Base-by-base conservation (phyloP, 805 yeast species). In the Metschnikowia lachancei region DNA sequence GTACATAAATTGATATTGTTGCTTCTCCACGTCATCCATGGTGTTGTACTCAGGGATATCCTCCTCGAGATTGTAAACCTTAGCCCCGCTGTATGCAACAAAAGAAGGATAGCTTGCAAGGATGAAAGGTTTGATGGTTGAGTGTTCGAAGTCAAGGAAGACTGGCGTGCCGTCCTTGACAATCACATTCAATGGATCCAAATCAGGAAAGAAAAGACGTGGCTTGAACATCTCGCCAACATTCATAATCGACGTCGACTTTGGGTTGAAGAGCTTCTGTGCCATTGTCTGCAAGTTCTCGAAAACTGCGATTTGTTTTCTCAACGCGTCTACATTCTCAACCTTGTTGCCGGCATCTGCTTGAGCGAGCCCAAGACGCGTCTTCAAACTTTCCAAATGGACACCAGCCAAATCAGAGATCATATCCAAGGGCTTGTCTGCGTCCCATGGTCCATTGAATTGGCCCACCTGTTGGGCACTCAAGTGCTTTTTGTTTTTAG, bases 121-220 rank as follows among this genome's bases (percentile, higher is more conserved):
- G 41, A 88, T 71, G 58, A 86, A 86, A 40, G 99, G 98, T 62
- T 87, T 86, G 52, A 89, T 81, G 14, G 82, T 65, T 10, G 91
- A 65, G 56, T 85, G 83, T 68, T 94, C 98, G 61, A 91, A 85
- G 67, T 92, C 99, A 44, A 90, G 61, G 51, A 90, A 81, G 57
- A 75, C 78, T 16, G 71, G 69, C 8, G 62, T 65, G 28, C 63
- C 62, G 34, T 49, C 52, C 11, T 74, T 68, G 19, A 76, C 63
- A 37, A 90, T 72, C 8, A 88, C 87, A 61, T 92, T 92, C 79
- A 91, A 75, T 18, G 99, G 98, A 63, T 89, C 95, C 54, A 94
- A 69, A 63, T 94, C 98, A 4, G 97, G 92, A 52, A 82, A 76
- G 53, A 70, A 79, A 43, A 92, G 69, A 56, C 92, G 79, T 48